phyloP scores from a whole-genome alignment of 2,329 filamentous ascomycete genomes.

The Alternaria metachromatica region DNA sequence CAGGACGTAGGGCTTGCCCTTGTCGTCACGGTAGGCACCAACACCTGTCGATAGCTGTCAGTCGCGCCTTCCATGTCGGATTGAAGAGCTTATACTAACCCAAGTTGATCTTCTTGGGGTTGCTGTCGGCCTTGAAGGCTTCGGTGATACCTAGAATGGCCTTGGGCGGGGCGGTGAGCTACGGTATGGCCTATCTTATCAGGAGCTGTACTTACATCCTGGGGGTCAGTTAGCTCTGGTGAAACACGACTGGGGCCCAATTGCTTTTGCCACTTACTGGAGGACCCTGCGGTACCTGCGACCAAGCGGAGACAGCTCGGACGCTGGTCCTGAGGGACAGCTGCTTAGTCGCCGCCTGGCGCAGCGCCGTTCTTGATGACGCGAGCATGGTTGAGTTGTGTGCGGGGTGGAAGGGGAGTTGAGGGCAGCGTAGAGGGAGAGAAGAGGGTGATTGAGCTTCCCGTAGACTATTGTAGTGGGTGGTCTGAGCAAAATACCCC shows the following conservation, averaged over 20 bases:
- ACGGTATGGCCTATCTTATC: not conserved
- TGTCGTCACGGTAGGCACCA: constrained; percentile 96
- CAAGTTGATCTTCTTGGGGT: constrained; percentile 96
- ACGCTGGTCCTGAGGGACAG: constrained; percentile 49
- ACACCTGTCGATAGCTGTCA: constrained; percentile 67
- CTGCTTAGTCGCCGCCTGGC: constrained; percentile 47
- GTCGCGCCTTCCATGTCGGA: constrained; percentile 3
- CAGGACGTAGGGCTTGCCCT: constrained; percentile 97
- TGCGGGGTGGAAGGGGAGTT: constrained; percentile 6
- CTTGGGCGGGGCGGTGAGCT: constrained; percentile 52
- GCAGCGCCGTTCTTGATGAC: constrained; percentile 47
- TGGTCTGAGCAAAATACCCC: constrained; percentile 38
- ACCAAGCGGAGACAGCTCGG: constrained; percentile 81
- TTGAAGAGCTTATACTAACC: constrained; percentile 59
- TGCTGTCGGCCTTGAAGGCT: constrained; percentile 96
- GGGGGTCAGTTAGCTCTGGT: constrained; percentile 25
- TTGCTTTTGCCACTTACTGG: constrained; percentile 68
- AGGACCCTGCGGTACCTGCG: constrained; percentile 90
- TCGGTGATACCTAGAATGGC: constrained; percentile 93
- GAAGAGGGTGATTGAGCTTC: constrained; percentile 17
- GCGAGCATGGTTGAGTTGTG: constrained; percentile 41
- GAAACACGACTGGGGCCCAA: constrained; percentile 15
- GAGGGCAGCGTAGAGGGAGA: constrained; percentile 12
- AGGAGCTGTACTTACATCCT: constrained; percentile 44
- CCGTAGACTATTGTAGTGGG: constrained; percentile 20